Conservation (phyloP, 345 rosid genomes). For the Sapria himalayana region DNA sequence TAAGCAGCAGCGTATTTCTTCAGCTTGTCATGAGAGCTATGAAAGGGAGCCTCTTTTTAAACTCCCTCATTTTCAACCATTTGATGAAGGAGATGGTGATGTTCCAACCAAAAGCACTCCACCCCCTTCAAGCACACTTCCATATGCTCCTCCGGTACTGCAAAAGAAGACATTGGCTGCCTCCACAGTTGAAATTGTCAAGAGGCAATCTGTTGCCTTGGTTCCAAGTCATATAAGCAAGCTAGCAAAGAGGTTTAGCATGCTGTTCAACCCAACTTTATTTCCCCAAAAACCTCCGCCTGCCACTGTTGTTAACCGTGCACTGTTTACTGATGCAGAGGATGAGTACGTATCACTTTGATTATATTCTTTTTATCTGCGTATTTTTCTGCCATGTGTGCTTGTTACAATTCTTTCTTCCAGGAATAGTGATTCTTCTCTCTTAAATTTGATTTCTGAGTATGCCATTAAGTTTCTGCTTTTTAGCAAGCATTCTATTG, state of each 20-base stretch:
- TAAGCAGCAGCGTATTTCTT: conserved; percentile 34
- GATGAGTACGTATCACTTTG: conserved; percentile 75
- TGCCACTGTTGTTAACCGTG: conserved; percentile 43
- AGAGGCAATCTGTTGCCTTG: conserved; percentile 64
- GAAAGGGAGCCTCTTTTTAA: conserved; percentile 61
- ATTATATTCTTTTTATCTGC: too few species aligned
- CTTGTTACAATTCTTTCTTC: too few species aligned
- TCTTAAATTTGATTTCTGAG: too few species aligned
- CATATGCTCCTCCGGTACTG: conserved; percentile 27
- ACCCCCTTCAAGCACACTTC: conserved; percentile 10
- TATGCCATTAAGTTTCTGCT: too few species aligned
- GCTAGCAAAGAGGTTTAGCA: conserved; percentile 42
- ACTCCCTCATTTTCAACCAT: conserved; percentile 18
- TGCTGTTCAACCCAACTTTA: conserved; percentile 41
- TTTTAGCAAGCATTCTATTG: conserved; percentile 11
- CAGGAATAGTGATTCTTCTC: too few species aligned
- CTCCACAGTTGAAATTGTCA: conserved; percentile 59
- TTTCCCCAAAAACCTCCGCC: conserved; percentile 89
- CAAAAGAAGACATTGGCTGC: conserved; percentile 68
- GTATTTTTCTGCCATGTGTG: too few species aligned
- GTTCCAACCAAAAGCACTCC: conserved; percentile 12
- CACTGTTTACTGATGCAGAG: conserved; percentile 86
- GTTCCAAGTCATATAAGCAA: conserved; percentile 65
- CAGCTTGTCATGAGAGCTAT: conserved; percentile 21
- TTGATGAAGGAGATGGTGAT: conserved; percentile 20